Evolutionary conservation across 805 yeast species (phyloP).

Genomic region (Candida lessepsii): DNA sequence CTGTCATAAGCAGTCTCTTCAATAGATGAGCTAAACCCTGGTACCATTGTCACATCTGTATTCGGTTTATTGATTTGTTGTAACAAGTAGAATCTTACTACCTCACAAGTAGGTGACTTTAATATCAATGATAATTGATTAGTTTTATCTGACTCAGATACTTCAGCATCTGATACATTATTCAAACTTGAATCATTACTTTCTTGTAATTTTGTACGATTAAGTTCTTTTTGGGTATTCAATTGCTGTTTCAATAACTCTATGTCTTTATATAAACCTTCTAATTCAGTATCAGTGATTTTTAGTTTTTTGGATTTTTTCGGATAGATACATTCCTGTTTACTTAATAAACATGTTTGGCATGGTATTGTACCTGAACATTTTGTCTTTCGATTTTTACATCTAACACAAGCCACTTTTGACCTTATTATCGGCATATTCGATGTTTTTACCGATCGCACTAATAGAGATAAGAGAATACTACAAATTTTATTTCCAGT

Average conservation of each 20-base stretch:
- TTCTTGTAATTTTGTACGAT: too few species aligned
- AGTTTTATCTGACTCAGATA: not conserved
- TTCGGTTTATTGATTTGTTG: conserved; percentile 15
- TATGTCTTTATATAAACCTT: conserved; percentile 19
- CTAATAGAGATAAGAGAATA: too few species aligned
- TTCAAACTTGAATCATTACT: not conserved
- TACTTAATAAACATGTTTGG: conserved; percentile 16
- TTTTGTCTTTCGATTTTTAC: conserved; percentile 27
- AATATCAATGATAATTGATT: conserved; percentile 18
- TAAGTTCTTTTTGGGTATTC: not conserved
- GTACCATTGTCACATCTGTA: conserved; percentile 19
- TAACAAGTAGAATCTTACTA: conserved; percentile 25
- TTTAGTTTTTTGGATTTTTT: conserved; percentile 20
- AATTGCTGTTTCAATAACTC: not conserved
- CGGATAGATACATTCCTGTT: conserved; percentile 21
- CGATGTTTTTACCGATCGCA: not conserved
- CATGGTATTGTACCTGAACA: conserved; percentile 28
- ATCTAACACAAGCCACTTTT: conserved; percentile 23
- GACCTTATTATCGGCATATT: conserved; percentile 6
- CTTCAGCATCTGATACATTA: not conserved
- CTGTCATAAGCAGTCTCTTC: conserved; percentile 18
- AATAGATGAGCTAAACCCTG: conserved; percentile 22
- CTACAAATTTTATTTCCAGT: too few species aligned
- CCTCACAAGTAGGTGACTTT: conserved; percentile 26
- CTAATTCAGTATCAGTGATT: conserved; percentile 23